Percentiles rank a stretch among this genome's conserved stretches.
Evolutionary conservation across 371 early-diverging fungal genomes (phyloP).

Genomic region (Cokeromyces recurvatus): DNA sequence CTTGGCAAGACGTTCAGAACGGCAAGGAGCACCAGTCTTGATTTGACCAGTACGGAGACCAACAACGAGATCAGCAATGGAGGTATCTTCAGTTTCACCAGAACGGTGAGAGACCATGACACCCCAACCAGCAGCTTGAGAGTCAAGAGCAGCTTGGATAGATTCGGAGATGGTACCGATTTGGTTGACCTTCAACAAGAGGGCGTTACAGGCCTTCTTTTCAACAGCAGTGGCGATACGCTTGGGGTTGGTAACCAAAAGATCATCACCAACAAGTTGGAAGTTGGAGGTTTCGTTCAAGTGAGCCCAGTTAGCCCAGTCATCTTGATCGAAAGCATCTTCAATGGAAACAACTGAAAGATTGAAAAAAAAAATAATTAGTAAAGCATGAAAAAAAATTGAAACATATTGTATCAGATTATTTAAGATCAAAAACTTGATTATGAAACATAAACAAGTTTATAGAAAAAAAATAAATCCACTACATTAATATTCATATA

Average conservation of each 20-base stretch:
- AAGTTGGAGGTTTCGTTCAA: slow-evolving; percentile 63
- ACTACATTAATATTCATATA: too few relatives aligned
- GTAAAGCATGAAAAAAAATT: too few relatives aligned
- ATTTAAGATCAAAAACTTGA: too few relatives aligned
- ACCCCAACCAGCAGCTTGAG: slow-evolving; percentile 89
- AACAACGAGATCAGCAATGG: slow-evolving; percentile 98
- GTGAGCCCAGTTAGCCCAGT: slow-evolving; percentile 91
- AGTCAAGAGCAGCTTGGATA: slow-evolving; percentile 75
- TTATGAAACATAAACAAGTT: too few relatives aligned
- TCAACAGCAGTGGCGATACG: slow-evolving; percentile 91
- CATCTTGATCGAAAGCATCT: slow-evolving; percentile 99
- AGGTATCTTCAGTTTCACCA: slow-evolving; percentile 99
- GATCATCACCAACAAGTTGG: slow-evolving; percentile 99
- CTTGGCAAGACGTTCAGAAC: slow-evolving; percentile 97
- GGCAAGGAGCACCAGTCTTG: slow-evolving; percentile 99
- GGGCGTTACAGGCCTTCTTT: slow-evolving; percentile 93
- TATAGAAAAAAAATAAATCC: too few relatives aligned
- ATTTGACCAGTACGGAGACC: slow-evolving; percentile 98
- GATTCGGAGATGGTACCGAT: slow-evolving; percentile 98
- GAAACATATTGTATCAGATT: too few relatives aligned
- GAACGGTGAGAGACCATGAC: slow-evolving; percentile 99
- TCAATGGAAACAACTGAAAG: slow-evolving; percentile 88
- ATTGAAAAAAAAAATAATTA: background rate
- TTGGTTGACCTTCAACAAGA: slow-evolving; percentile 99
- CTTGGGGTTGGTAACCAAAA: slow-evolving; percentile 97